Evolutionary conservation across 208 protist genomes (phyloP).

Genomic region (Trypanosoma theileri): DNA sequence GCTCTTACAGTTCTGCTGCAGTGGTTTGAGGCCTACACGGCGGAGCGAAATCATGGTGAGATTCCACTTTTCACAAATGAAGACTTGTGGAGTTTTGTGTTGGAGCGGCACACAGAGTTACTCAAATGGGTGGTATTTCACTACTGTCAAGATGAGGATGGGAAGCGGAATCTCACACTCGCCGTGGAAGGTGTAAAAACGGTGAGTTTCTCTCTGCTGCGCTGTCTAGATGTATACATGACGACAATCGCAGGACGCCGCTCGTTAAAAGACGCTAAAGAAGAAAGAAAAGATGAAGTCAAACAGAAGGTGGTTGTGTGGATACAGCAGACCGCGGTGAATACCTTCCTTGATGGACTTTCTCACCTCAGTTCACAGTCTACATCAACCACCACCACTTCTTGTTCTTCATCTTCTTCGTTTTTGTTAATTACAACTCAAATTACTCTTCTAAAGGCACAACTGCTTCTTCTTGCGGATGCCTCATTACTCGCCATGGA

Average conservation of each 20-base stretch:
- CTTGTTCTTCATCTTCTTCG: neutral
- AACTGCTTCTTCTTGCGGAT: conserved; percentile 22
- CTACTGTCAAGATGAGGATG: conserved; percentile 8
- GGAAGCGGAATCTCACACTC: neutral
- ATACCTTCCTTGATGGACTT: conserved; percentile 22
- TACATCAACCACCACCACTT: neutral
- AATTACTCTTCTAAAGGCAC: conserved; percentile 11
- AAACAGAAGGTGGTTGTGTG: conserved; percentile 11
- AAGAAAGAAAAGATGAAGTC: neutral
- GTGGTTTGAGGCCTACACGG: conserved; percentile 60
- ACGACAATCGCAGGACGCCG: conserved; percentile 1
- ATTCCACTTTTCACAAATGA: conserved; percentile 39
- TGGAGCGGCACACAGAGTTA: conserved; percentile 63
- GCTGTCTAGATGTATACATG: conserved; percentile 46
- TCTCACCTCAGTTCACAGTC: neutral
- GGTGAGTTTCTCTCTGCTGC: conserved; percentile 40
- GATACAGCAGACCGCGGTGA: conserved; percentile 11
- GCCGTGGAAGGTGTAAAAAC: conserved; percentile 33
- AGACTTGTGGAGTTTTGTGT: conserved; percentile 76
- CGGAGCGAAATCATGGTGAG: conserved; percentile 45
- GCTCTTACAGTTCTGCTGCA: conserved; percentile 52
- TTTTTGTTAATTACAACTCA: neutral
- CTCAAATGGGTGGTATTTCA: conserved; percentile 45
- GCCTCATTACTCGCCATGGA: conserved; percentile 16
- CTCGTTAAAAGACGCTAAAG: neutral